Percentiles rank a stretch among this genome's conserved stretches.
phyloP scores from a whole-genome alignment of 1,139 yeast species.

The Dujonia santamariae region DNA sequence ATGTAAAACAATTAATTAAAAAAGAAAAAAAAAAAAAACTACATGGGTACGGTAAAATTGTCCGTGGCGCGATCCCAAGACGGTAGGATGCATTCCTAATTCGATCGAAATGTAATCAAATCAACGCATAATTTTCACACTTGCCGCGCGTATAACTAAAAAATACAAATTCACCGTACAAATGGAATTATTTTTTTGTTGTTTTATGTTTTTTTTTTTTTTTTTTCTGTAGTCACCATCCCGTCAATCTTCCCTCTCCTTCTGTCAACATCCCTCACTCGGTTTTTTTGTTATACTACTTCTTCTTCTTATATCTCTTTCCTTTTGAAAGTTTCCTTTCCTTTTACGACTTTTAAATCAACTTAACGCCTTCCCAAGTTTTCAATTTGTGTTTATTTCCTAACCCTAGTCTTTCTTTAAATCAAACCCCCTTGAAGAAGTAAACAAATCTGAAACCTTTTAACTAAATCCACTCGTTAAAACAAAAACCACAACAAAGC shows the following conservation, averaged over 20 bases:
- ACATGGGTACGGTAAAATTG: too few species aligned
- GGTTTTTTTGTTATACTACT: background rate
- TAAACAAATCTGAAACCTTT: background rate
- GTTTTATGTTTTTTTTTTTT: background rate
- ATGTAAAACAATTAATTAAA: too few species aligned
- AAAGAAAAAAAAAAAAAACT: too few species aligned
- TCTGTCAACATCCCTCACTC: background rate
- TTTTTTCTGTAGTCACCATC: background rate
- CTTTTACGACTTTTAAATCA: background rate
- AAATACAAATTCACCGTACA: too few species aligned
- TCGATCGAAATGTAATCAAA: constrained; percentile 6
- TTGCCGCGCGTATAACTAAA: too few species aligned
- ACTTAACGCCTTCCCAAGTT: too few species aligned
- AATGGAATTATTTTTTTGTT: background rate
- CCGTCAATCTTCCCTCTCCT: background rate
- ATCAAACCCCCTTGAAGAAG: background rate
- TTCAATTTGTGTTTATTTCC: constrained; percentile 1
- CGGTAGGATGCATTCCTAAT: constrained; percentile 1
- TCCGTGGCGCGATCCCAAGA: too few species aligned
- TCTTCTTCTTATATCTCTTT: background rate
- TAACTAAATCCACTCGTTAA: background rate
- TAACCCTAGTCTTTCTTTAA: constrained; percentile 8
- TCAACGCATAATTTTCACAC: background rate
- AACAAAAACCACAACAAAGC: background rate
- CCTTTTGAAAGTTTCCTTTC: background rate